phyloP scores from a whole-genome alignment of 257 asterid species.

The Nicotiana undulata region DNA sequence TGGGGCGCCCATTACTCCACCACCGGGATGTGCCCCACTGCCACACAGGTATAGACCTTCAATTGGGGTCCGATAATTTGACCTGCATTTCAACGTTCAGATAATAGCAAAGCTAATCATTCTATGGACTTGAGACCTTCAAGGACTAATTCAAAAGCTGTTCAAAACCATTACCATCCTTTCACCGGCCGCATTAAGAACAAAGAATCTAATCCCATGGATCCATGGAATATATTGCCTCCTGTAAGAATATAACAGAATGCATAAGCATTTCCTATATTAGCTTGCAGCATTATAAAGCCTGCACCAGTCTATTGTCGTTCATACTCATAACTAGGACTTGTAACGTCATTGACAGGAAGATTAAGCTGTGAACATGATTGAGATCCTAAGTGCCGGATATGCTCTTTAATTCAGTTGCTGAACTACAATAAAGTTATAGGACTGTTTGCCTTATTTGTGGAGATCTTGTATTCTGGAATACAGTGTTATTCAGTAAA shows the following conservation, averaged over 20 bases:
- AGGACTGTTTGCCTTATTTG: neutral
- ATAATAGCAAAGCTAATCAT: neutral
- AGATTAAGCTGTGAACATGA: neutral
- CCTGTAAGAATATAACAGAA: constrained; percentile 37
- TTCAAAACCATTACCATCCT: constrained; percentile 61
- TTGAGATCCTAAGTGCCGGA: neutral
- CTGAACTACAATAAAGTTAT: neutral
- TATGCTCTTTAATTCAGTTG: neutral
- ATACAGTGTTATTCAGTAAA: neutral
- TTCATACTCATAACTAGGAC: neutral
- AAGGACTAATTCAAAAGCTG: neutral
- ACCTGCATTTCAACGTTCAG: constrained; percentile 38
- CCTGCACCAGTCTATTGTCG: neutral
- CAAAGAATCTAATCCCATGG: constrained; percentile 86
- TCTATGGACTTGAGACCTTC: neutral
- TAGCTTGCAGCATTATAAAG: neutral
- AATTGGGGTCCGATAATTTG: constrained; percentile 75
- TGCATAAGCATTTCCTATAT: neutral
- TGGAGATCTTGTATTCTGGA: neutral
- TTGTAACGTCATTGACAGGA: neutral
- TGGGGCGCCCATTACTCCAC: constrained; percentile 96
- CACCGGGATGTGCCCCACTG: constrained; percentile 96
- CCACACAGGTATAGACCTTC: constrained; percentile 81
- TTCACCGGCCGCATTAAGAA: constrained; percentile 91
- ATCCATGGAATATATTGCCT: constrained; percentile 93